A percentile compares a stretch with the other conserved stretches of the same genome.
Conservation (phyloP, 2,329 filamentous ascomycete species). For the Aspergillus carbonarius region DNA sequence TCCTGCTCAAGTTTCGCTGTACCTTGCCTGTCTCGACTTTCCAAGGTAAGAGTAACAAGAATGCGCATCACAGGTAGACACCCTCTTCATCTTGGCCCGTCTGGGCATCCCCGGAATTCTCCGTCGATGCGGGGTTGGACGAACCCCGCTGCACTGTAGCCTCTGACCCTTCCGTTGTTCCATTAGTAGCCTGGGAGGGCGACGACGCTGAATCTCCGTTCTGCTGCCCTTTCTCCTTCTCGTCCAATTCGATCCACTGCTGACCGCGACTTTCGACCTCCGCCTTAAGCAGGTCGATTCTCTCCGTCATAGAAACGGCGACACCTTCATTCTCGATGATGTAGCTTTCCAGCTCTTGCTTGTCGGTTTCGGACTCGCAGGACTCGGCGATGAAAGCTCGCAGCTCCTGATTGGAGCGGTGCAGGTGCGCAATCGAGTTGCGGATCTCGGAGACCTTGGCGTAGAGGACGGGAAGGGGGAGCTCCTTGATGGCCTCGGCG, state of each 20-base stretch:
- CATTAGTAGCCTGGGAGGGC: conserved; percentile 20
- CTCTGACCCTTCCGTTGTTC: conserved; percentile 7
- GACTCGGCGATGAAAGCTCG: conserved; percentile 50
- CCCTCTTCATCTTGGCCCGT: conserved; percentile 23
- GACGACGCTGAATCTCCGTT: neutral
- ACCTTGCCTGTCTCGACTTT: neutral
- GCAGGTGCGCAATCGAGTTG: conserved; percentile 60
- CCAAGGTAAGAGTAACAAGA: neutral
- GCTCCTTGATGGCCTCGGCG: conserved; percentile 55
- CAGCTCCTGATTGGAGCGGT: conserved; percentile 58
- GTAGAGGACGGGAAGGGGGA: conserved; percentile 59
- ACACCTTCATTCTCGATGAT: conserved; percentile 60
- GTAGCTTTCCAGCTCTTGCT: conserved; percentile 34
- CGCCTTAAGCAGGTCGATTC: conserved; percentile 52
- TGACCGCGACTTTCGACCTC: conserved; percentile 57
- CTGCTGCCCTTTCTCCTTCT: conserved; percentile 10
- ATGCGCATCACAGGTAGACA: conserved; percentile 29
- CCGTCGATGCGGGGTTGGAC: neutral
- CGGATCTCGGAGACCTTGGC: conserved; percentile 60
- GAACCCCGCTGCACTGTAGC: neutral
- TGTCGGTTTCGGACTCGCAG: conserved; percentile 53
- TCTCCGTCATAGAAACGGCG: conserved; percentile 55
- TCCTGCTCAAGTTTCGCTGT: neutral
- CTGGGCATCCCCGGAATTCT: conserved; percentile 7
- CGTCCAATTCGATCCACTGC: conserved; percentile 47